These are phyloP conservation scores for Aspergillus sp. DNA, from an alignment of 2,329 filamentous ascomycete species.

Conservation along the genomic window DNA sequence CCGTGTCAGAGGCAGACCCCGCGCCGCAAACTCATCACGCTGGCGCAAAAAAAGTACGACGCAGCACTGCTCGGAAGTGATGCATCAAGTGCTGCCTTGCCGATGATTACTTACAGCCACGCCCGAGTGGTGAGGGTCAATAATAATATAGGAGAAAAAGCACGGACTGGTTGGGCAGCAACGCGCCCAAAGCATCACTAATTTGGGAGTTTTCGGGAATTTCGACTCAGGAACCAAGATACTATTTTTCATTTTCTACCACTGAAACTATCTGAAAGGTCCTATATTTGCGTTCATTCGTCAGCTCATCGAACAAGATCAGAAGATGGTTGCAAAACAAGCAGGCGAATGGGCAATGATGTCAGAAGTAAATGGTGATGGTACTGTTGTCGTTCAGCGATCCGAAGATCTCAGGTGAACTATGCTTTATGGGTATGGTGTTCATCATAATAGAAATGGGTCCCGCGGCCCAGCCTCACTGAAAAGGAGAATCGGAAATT, in stretches of 20 bases:
- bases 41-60: slow-evolving; percentile 1
- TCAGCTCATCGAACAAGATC: neutral
- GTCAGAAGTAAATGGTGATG: slow-evolving; percentile 39
- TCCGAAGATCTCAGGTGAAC: slow-evolving; percentile 45
- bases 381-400: slow-evolving; percentile 42
- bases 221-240: slow-evolving; percentile 10
- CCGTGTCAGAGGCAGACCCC: slow-evolving; percentile 2
- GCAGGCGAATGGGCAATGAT: slow-evolving; percentile 17
- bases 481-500: slow-evolving; percentile 4
- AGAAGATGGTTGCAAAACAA: slow-evolving; percentile 5
- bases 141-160: neutral
- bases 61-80: neutral
- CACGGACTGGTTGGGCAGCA: slow-evolving; percentile 35
- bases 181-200: slow-evolving; percentile 21
- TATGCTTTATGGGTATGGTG: slow-evolving; percentile 40
- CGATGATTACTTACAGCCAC: neutral
- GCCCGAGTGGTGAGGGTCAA: neutral
- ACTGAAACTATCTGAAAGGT: neutral
- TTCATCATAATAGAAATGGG: slow-evolving; percentile 34
- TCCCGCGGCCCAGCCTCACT: slow-evolving; percentile 4
- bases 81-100: slow-evolving; percentile 3
- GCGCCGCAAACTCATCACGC: slow-evolving; percentile 8
- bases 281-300: slow-evolving; percentile 5
- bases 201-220: slow-evolving; percentile 10
- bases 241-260: slow-evolving; percentile 7